Base-by-base conservation (phyloP, 192 early-diverging fungal species). In the Rhizophagus prolifer region DNA sequence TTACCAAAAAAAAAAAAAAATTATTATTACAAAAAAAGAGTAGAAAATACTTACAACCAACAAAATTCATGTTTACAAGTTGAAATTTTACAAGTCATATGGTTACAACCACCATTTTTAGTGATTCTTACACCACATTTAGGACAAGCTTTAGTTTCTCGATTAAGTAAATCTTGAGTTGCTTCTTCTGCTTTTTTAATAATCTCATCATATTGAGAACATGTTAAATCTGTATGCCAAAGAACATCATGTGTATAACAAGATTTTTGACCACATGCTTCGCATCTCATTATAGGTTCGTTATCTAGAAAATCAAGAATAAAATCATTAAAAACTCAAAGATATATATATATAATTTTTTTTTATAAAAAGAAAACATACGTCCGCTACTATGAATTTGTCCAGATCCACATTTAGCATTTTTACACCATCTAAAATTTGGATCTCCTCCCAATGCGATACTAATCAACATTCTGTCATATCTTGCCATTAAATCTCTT, bases 391-490 rank as follows among this genome's bases (percentile, higher is more conserved):
- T 36, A 38, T 76, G 75, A 58, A 76, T 76, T 68, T 76, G 75
- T 19, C 75, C 75, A 23, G 75, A 58, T 7, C 44, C 64, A 41
- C 75, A 76, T 13, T 21, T 44, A 6, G 50, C 0, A 68, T 76
- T 76, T 59, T 63, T 65, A 28, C 75, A 76, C 75, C 75, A 76
- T 68, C 47, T 58, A 59, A 76, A 76, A 41, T 76, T 63, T 34
- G 63, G 47, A 46, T 58, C 54, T 9, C 12, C 8, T 9, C n/a
- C 12, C 9, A 76, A 38, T 9, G 28, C 75, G 2, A 9, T 9
- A 25, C 19, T 26, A 31, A 76, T 16, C 19, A 63, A 38, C 12
- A 76, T 26, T 10, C 13, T 34, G 12, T 76, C 61, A 76, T 25
- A 76, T 41, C 75, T 66, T 28, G 41, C 30, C 58, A 68, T 69